Evolutionary conservation across 2,329 filamentous ascomycete species (phyloP), one percentile per base, ranked within the genome.

Genomic region (Aureobasidium sp.): DNA sequence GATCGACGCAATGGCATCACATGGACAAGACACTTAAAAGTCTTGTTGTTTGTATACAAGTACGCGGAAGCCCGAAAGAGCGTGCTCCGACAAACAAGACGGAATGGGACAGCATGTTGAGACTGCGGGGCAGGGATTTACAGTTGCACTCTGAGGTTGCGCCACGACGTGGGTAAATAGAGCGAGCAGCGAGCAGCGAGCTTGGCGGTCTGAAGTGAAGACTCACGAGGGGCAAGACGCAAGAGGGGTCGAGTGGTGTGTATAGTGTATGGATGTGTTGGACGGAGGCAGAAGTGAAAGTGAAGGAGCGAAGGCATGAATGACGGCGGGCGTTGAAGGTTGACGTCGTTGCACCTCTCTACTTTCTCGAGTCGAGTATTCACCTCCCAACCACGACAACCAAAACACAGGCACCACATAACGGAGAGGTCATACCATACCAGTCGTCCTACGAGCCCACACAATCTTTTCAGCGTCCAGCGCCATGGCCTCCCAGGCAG

Each of bases 131-230:
- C 29, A 47, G 39, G 42, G 55, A 58, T 58, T 58, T 58, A 39
- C 55, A 58, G 55, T 58, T 48, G 55, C 42, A 58, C 22, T 58
- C 41, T 58, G 55, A 58, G 42, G 55, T 58, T 58, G 42, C 55
- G 55, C 25, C 45, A 39, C 53, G 15, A 15, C 31, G 20, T 55
- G 51, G 51, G 36, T 55, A 42, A 31, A 42, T 22, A 29, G 22
- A 42, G 51, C 51, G 39, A 45, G 53, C 53, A 42, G 51, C 51
- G 39, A 45, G 53, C 53, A 8, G 53, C 17, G 29, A 57, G 39
- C 53, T 57, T 57, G 53, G 39, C 53, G 4, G n/a, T 22, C 27
- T 9, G 25, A 12, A 34, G 27, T 45, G 41, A 27, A 11, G 15
- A 36, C 41, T 25, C 3, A 22, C 11, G 17, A 36, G 17, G 12